Base-by-base conservation (phyloP, 106 monocot species). In the Phalaenopsis aphrodite region DNA sequence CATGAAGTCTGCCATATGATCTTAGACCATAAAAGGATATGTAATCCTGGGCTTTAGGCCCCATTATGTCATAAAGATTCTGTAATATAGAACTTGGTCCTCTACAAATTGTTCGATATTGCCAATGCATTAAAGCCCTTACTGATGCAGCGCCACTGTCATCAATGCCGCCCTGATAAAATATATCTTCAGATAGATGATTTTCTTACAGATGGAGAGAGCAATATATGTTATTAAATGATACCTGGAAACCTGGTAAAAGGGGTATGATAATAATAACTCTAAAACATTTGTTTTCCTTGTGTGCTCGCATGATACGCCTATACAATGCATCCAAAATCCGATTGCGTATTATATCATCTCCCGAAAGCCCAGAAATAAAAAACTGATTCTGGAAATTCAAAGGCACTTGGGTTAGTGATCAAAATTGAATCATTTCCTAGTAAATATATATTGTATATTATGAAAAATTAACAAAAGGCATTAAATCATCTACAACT, bases 91-190 rank as follows among this genome's bases (percentile, higher is more conserved):
- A 99, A 85, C 86, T 95, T 56, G 89, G 83, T 61, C 99, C 99
- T 87, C 93, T 93, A 74, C 81, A 99, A 79, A 99, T 99, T 55
- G 99, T 99, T 73, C 99, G 86, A 72, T 99, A 93, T 78, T 99
- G 95, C 95, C 99, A 99, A 78, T 99, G 99, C 82, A 99, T 84
- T 81, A 99, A 83, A 81, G 99, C 99, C 77, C 99, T 99, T 37
- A 99, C 95, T 72, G 99, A 99, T 87, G 99, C 99, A 79, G 99
- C 99, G 82, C 99, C 99, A 87, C 85, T 85, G 82, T 99, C 99
- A 93, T 99, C 99, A 72, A 99, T 82, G 24, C 99, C 95, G n/a
- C 99, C 99, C 95, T 99, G 61, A 56, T 30, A 30, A 48, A 69
- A 56, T 48, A 37, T 19, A 21, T 47, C 18, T 68, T 55, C 37